phyloP scores from a whole-genome alignment of 192 early-diverging fungal species.

The Kappamyces sp. region DNA sequence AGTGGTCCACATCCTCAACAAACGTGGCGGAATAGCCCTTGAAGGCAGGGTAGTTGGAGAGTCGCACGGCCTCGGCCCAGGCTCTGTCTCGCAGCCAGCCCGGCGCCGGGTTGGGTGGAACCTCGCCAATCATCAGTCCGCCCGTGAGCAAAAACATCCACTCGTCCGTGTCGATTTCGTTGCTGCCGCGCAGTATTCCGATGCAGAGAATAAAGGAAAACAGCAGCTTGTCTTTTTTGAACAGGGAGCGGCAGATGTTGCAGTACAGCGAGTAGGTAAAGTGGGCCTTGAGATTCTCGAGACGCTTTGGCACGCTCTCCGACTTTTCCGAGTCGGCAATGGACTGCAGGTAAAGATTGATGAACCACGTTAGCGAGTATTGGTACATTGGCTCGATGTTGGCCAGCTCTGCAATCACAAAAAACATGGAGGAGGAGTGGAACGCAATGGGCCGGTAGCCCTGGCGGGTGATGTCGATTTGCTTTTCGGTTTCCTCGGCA shows the following conservation, averaged over 20 bases:
- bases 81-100: constrained; percentile 52
- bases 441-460: constrained; percentile 55
- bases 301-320: constrained; percentile 37
- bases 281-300: constrained; percentile 49
- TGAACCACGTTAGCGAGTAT: constrained; percentile 57
- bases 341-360: constrained; percentile 57
- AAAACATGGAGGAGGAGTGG: constrained; percentile 56
- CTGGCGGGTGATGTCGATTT: constrained; percentile 55
- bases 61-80: constrained; percentile 45
- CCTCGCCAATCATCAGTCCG: constrained; percentile 35
- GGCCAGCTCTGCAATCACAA: constrained; percentile 58
- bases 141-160: constrained; percentile 60
- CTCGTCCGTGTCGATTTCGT: constrained; percentile 52
- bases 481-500: constrained; percentile 54
- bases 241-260: constrained; percentile 56
- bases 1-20: constrained; percentile 17
- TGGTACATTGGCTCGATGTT: constrained; percentile 66
- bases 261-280: constrained; percentile 60
- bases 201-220: constrained; percentile 59
- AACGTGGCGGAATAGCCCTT: constrained; percentile 36
- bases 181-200: constrained; percentile 44
- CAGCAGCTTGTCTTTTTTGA: constrained; percentile 60
- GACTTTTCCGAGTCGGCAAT: constrained; percentile 55
- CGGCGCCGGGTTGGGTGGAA: constrained; percentile 44
- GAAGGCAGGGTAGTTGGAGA: constrained; percentile 43